Evolutionary conservation across 129 eudicot genomes (phyloP).

Genomic region (Pulicaria dysenterica): DNA sequence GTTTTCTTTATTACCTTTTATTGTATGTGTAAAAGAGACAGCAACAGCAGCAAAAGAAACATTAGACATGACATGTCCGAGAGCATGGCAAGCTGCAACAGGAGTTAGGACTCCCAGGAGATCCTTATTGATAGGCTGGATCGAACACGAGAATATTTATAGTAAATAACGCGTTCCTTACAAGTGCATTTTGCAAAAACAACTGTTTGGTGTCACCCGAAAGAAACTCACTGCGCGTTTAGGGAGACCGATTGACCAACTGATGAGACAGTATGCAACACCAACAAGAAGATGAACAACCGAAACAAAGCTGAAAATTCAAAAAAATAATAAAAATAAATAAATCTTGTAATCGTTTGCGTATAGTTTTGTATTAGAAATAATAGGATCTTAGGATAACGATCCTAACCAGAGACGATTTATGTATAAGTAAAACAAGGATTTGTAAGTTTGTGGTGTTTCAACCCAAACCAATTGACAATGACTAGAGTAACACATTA

Average conservation of each 20-base stretch:
- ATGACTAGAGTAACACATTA: no score
- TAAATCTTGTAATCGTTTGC: not conserved
- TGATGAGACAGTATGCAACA: constrained; percentile 54
- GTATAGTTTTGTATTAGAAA: not conserved
- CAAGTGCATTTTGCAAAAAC: constrained; percentile 10
- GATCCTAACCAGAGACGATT: no score
- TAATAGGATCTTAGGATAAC: not conserved
- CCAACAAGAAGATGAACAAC: constrained; percentile 72
- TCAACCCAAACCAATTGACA: no score
- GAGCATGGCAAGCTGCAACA: constrained; percentile 64
- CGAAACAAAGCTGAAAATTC: constrained; percentile 55
- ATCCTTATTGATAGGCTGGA: constrained; percentile 51
- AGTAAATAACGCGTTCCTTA: constrained; percentile 2
- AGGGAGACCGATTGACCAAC: constrained; percentile 64
- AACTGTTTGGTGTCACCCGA: not conserved
- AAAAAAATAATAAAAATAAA: not conserved
- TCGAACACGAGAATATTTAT: constrained; percentile 11
- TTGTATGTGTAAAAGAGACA: constrained; percentile 64
- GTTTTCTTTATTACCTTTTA: constrained; percentile 41
- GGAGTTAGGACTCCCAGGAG: constrained; percentile 57
- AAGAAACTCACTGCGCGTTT: constrained; percentile 61
- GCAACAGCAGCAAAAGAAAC: constrained; percentile 80
- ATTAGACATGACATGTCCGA: constrained; percentile 68
- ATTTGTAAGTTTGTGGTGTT: no score
- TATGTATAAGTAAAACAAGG: no score